These are phyloP conservation scores for Hemileccinum impolitum DNA, from an alignment of 768 basidiomycete species.

Conservation along the genomic window DNA sequence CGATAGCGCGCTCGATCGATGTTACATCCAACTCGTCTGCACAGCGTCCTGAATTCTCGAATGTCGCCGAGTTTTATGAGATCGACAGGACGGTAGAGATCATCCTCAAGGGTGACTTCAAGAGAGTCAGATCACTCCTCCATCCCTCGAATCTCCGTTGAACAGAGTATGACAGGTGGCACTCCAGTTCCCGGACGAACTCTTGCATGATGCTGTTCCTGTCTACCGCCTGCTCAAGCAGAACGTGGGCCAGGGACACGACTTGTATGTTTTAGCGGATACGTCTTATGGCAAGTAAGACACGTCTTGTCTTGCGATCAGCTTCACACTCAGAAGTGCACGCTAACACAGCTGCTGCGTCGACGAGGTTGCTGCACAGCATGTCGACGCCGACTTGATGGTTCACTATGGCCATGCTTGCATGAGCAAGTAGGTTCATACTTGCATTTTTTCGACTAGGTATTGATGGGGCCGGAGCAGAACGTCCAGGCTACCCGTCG, in stretches of 20 bases:
- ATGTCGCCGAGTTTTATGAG: conserved; percentile 71
- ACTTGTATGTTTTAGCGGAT: conserved; percentile 92
- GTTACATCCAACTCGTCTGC: conserved; percentile 40
- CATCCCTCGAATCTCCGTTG: not conserved
- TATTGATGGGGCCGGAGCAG: conserved; percentile 38
- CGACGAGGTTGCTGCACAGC: conserved; percentile 93
- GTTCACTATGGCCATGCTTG: conserved; percentile 98
- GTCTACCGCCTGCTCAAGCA: conserved; percentile 69
- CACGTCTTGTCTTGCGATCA: not conserved
- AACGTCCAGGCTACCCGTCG: conserved; percentile 81
- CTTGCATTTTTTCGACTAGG: not conserved
- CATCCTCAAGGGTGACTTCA: conserved; percentile 61
- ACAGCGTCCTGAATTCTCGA: conserved; percentile 24
- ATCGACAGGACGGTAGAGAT: conserved; percentile 61
- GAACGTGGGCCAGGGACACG: conserved; percentile 40
- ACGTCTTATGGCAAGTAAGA: conserved; percentile 92
- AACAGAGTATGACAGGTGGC: conserved; percentile 53
- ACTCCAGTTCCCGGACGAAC: conserved; percentile 94
- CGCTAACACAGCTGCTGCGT: conserved; percentile 73
- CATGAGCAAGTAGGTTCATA: conserved; percentile 72
- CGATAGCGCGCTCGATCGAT: conserved; percentile 53
- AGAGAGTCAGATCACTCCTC: conserved; percentile 49
- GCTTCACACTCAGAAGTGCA: not conserved
- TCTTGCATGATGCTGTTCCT: conserved; percentile 81
- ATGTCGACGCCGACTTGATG: conserved; percentile 86